Percentiles rank a stretch among this genome's conserved stretches.
Evolutionary conservation across 2,329 filamentous ascomycete genomes (phyloP).

Genomic region (Sclerotinia trifoliorum): DNA sequence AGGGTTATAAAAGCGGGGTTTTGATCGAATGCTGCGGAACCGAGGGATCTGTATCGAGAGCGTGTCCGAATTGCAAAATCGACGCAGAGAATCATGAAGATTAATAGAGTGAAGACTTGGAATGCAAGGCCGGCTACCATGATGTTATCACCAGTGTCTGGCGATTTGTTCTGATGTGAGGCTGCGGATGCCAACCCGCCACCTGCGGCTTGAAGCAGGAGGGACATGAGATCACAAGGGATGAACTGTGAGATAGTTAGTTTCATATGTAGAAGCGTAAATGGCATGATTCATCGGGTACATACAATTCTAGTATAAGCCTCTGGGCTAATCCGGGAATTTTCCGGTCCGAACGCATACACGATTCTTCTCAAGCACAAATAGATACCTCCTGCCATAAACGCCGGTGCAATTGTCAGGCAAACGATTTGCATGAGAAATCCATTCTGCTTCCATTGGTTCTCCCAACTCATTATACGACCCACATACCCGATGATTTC

Average conservation of each 20-base stretch:
- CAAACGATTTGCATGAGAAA: slow-evolving; percentile 60
- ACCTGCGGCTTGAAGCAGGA: slow-evolving; percentile 59
- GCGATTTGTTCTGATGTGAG: slow-evolving; percentile 41
- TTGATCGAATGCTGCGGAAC: slow-evolving; percentile 31
- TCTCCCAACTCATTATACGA: slow-evolving; percentile 53
- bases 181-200: slow-evolving; percentile 58
- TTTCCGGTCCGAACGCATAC: slow-evolving; percentile 48
- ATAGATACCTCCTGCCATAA: slow-evolving; percentile 63
- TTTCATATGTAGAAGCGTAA: slow-evolving; percentile 32
- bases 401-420: slow-evolving; percentile 64
- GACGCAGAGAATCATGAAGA: slow-evolving; percentile 49
- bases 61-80: slow-evolving; percentile 33
- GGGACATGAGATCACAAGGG: slow-evolving; percentile 59
- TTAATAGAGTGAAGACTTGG: slow-evolving; percentile 57
- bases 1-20: slow-evolving; percentile 26
- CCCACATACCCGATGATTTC: slow-evolving; percentile 61
- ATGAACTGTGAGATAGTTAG: slow-evolving; percentile 51
- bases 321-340: slow-evolving; percentile 49
- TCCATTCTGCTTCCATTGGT: slow-evolving; percentile 50
- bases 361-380: slow-evolving; percentile 56
- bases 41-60: slow-evolving; percentile 40
- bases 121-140: slow-evolving; percentile 63
- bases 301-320: slow-evolving; percentile 51
- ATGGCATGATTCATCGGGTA: slow-evolving; percentile 31
- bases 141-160: slow-evolving; percentile 54